Evolutionary conservation across 352 stramenopile species (phyloP).

Genomic region (Globisporangium irregulare): DNA sequence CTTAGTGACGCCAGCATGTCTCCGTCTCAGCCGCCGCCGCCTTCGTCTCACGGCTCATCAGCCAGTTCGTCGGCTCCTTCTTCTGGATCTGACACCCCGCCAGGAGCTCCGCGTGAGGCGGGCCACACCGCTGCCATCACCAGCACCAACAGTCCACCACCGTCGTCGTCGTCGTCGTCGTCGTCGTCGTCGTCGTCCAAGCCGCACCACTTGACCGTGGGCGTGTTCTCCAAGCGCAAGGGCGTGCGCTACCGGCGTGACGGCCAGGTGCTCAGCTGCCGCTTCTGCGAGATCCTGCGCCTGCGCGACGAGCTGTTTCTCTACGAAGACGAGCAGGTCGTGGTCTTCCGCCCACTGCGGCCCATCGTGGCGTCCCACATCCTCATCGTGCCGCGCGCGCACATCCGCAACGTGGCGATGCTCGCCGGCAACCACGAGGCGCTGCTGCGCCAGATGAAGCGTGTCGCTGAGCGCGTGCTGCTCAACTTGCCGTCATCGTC

Average conservation of each 20-base stretch:
- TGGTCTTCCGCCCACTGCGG: constrained; percentile 74
- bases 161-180: background rate
- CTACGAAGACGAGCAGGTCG: constrained; percentile 74
- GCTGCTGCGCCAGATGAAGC: constrained; percentile 63
- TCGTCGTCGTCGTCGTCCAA: background rate
- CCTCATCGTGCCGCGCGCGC: constrained; percentile 72
- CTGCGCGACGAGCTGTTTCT: constrained; percentile 56
- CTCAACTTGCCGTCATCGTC: background rate
- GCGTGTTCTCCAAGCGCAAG: constrained; percentile 61
- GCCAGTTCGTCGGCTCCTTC: background rate
- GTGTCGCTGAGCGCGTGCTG: constrained; percentile 52
- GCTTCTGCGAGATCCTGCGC: constrained; percentile 81
- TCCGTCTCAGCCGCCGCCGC: constrained; percentile 5
- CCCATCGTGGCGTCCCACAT: constrained; percentile 70
- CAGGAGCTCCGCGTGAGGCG: background rate
- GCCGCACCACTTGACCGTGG: constrained; percentile 16
- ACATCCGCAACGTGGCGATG: constrained; percentile 80
- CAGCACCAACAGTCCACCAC: background rate
- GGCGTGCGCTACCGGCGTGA: constrained; percentile 67
- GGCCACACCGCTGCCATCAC: background rate
- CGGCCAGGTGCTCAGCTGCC: constrained; percentile 57
- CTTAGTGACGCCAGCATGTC: background rate
- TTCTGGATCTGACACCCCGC: background rate
- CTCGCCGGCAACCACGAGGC: constrained; percentile 43
- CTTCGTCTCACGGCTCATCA: background rate